Evolutionary conservation across 2,329 filamentous ascomycete species (phyloP), one percentile per base, ranked within the genome.

Genomic region (Kalaharituber pfeilii): DNA sequence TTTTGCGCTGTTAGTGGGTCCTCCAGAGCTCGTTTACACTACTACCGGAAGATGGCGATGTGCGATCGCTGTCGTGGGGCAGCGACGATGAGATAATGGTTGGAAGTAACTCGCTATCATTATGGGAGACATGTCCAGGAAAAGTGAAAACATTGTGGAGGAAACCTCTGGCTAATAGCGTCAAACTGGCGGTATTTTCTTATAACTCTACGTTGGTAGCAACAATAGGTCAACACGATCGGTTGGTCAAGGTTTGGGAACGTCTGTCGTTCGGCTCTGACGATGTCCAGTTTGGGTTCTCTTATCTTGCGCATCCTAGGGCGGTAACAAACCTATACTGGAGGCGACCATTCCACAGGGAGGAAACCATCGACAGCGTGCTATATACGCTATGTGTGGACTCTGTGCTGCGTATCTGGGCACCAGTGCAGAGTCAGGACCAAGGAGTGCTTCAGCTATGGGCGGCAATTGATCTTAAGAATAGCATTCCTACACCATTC

Each of bases 161-260:
- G 52, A 82, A 82, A 65, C 67, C 71, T 42, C 73, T 96, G 5
- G 82, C 88, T 2, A 87, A 77, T 64, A 75, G 81, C 0, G 79
- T 79, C 33, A 84, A 84, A 64, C 77, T 82, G 55, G 87, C 87
- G 2, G 73, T 75, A 7, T 80, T 95, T 61, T 94, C 89, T 1
- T 86, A 86, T 59, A 89, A 94, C 67, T 88, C 86, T 11, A 81
- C 81, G 20, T 80, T 94, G 57, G 86, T 96, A 52, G 89, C 87
- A 18, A 88, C 85, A 1, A 77, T 84, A 11, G 84, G 86, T 42
- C 72, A 75, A 50, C 79, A 85, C 65, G 91, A 96, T 67, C 76
- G 82, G 51, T 71, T 96, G 20, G 80, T 94, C 61, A 96, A 98
- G 69, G 77, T 96, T 63, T 98, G 93, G 91, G 79, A 87, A 59